Evolutionary conservation across 345 rosid genomes (phyloP).

Genomic region (Acer negundo): DNA sequence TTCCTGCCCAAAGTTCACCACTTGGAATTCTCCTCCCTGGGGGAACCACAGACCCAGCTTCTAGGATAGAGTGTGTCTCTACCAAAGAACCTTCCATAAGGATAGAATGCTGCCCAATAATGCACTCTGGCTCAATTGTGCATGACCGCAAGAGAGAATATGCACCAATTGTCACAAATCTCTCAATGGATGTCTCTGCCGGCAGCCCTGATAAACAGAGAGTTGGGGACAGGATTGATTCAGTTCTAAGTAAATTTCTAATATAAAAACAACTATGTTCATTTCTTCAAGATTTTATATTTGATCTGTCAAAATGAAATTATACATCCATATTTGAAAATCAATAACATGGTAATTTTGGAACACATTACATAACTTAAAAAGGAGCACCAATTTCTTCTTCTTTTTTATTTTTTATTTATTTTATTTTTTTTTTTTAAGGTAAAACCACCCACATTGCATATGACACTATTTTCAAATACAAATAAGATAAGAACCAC

Average conservation of each 20-base stretch:
- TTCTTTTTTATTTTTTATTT: too few relatives aligned
- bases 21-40: constrained; percentile 97
- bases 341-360: background rate
- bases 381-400: background rate
- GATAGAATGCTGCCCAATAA: constrained; percentile 93
- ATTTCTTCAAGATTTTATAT: background rate
- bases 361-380: background rate
- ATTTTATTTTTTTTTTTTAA: background rate
- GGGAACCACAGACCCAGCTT: constrained; percentile 94
- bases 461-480: background rate
- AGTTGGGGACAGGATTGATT: background rate
- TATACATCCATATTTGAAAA: background rate
- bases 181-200: constrained; percentile 81
- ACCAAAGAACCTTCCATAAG: constrained; percentile 98
- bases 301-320: background rate
- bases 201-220: constrained; percentile 71
- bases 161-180: constrained; percentile 91
- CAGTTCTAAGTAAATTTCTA: background rate
- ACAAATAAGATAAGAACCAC: background rate
- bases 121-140: constrained; percentile 97
- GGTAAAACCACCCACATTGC: background rate
- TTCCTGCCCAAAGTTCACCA: constrained; percentile 98
- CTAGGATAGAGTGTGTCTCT: constrained; percentile 86
- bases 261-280: background rate
- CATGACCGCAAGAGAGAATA: constrained; percentile 84